Evolutionary conservation across 441 rosid genomes (phyloP), one percentile per base, ranked within the genome.

Genomic region (Pelargonium fulgidum): DNA sequence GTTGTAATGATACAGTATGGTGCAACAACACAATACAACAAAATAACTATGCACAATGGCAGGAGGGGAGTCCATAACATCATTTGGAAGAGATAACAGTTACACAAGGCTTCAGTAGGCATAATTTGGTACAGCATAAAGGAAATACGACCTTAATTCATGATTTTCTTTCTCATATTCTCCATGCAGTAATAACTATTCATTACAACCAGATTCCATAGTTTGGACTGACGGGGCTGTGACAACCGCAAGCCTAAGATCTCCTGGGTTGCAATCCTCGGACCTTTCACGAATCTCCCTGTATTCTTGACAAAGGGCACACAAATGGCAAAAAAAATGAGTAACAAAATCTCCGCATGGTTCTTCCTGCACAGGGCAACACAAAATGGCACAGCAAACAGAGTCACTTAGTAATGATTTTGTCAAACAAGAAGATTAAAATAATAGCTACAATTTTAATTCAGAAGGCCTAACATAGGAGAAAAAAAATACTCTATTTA

Each of bases 231-330:
- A 66, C 0, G 99, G 93, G 67, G 92, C 90, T 0, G 82, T 71
- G 19, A 91, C 90, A n/a, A 81, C 81, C 12, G 85, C 81, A 84
- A 81, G 48, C 20, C 65, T 79, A 19, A 76, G 76, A 72, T 86
- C 85, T 1, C 78, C 67, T 3, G 80, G 65, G 42, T 70, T 48
- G 26, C 78, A 26, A 47, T 78, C 81, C 3, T 75, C 77, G 7
- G 82, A 73, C 74, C 86, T 86, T 70, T 84, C 93, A 22, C 87
- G 73, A 59, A 85, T 86, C 85, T 93, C 95, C 76, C 96, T 80
- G 58, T 86, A 91, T 75, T 91, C 98, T 82, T 93, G 98, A 82
- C 97, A 89, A 75, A 84, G 81, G 56, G 97, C 96, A 64, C 97
- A 91, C 70, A 87, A 83, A 83, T 93, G 98, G 77, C 97, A 91